phyloP scores from a whole-genome alignment of 306 rosid genomes.

The Prunus mira region DNA sequence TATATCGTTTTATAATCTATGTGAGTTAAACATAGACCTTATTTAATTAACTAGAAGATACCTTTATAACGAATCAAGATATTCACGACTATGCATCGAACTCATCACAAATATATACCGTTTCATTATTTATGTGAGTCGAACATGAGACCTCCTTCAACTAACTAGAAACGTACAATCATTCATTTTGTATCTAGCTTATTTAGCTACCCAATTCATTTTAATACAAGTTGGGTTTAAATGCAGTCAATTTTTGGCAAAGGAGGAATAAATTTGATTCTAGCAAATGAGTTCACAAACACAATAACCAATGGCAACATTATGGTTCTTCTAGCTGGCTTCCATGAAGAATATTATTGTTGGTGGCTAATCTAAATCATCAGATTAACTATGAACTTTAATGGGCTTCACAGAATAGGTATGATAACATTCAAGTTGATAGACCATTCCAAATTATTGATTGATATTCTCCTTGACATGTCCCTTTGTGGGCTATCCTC shows the following conservation, averaged over 20 bases:
- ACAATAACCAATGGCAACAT: background rate
- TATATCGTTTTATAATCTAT: too few relatives aligned
- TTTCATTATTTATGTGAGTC: too few relatives aligned
- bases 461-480: background rate
- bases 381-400: background rate
- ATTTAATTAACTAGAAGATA: fast-evolving
- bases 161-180: too few relatives aligned
- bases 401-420: background rate
- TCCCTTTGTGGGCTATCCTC: too few relatives aligned
- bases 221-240: background rate
- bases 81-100: background rate
- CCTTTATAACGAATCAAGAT: too few relatives aligned
- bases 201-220: background rate
- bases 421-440: background rate
- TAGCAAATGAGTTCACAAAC: background rate
- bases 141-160: too few relatives aligned
- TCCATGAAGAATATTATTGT: constrained; percentile 11
- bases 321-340: constrained; percentile 1
- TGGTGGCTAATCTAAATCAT: background rate
- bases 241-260: background rate
- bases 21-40: fast-evolving
- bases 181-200: background rate
- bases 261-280: constrained; percentile 8
- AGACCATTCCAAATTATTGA: background rate
- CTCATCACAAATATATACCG: background rate